phyloP scores from a whole-genome alignment of 2,329 filamentous ascomycete species.

The Aplosporella prunicola region DNA sequence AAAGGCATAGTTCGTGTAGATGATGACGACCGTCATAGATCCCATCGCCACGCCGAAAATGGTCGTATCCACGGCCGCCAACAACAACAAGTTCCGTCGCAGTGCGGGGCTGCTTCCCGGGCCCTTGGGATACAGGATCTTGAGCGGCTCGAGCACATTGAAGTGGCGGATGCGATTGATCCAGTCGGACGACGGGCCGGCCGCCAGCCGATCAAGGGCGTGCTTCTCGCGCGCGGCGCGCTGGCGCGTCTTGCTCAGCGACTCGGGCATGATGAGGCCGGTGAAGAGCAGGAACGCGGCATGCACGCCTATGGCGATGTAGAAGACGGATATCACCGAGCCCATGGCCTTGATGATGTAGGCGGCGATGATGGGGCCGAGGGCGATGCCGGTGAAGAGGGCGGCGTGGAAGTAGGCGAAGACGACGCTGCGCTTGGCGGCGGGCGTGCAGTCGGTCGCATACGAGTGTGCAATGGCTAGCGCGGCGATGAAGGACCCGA shows the following conservation, averaged over 20 bases:
- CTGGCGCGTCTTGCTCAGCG: conserved; percentile 65
- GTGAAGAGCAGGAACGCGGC: conserved; percentile 64
- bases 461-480: conserved; percentile 78
- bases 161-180: conserved; percentile 35
- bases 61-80: conserved; percentile 72
- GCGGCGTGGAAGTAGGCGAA: conserved; percentile 88
- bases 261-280: conserved; percentile 69
- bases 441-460: conserved; percentile 76
- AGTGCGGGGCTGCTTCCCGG: conserved; percentile 51
- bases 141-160: conserved; percentile 69
- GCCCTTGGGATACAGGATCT: conserved; percentile 65
- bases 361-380: conserved; percentile 74
- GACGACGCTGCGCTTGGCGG: conserved; percentile 66
- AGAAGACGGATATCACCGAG: conserved; percentile 72
- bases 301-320: conserved; percentile 66
- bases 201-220: conserved; percentile 25
- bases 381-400: conserved; percentile 78
- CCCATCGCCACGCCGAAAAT: conserved; percentile 78
- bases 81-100: conserved; percentile 69
- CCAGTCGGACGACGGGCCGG: conserved; percentile 32
- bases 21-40: conserved; percentile 66
- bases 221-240: conserved; percentile 60
- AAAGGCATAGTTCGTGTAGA: conserved; percentile 76
- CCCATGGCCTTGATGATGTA: conserved; percentile 70
- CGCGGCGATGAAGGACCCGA: conserved; percentile 79